A percentile compares a stretch with the other conserved stretches of the same genome.
Evolutionary conservation across 768 basidiomycete genomes (phyloP).

Genomic region (Psilocybe cyanescens): DNA sequence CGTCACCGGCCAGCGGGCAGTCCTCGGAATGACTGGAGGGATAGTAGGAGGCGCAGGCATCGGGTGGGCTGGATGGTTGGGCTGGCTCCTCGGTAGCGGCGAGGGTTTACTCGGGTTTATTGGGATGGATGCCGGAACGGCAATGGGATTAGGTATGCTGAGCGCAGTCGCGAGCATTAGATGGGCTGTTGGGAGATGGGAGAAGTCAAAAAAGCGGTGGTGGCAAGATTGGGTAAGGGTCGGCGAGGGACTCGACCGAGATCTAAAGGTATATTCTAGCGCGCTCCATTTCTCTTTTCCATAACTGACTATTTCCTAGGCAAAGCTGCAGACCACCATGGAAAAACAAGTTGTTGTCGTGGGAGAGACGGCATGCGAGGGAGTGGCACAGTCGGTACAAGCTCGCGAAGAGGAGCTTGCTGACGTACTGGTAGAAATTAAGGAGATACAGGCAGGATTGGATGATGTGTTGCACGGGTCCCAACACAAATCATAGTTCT

Average conservation of each 20-base stretch:
- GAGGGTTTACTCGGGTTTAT: slow-evolving; percentile 40
- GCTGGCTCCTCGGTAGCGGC: slow-evolving; percentile 46
- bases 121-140: slow-evolving; percentile 58
- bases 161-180: slow-evolving; percentile 52
- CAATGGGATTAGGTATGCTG: slow-evolving; percentile 62
- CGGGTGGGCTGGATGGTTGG: slow-evolving; percentile 65
- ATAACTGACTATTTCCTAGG: slow-evolving; percentile 34
- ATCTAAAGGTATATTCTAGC: slow-evolving; percentile 52
- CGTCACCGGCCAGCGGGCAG: slow-evolving; percentile 60
- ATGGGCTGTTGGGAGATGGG: slow-evolving; percentile 72
- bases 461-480: slow-evolving; percentile 20
- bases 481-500: slow-evolving; percentile 13
- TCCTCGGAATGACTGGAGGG: slow-evolving; percentile 54
- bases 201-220: slow-evolving; percentile 68
- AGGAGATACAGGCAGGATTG: slow-evolving; percentile 40
- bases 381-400: slow-evolving; percentile 42
- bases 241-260: slow-evolving; percentile 63
- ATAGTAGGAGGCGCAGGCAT: slow-evolving; percentile 52
- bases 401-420: slow-evolving; percentile 50
- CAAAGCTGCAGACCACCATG: slow-evolving; percentile 47
- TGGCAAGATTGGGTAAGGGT: slow-evolving; percentile 68
- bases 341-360: slow-evolving; percentile 55
- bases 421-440: slow-evolving; percentile 45
- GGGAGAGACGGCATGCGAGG: slow-evolving; percentile 52
- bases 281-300: background rate